These are phyloP conservation scores for Metschnikowia lachancei DNA, from an alignment of 805 yeast species.

Conservation along the genomic window DNA sequence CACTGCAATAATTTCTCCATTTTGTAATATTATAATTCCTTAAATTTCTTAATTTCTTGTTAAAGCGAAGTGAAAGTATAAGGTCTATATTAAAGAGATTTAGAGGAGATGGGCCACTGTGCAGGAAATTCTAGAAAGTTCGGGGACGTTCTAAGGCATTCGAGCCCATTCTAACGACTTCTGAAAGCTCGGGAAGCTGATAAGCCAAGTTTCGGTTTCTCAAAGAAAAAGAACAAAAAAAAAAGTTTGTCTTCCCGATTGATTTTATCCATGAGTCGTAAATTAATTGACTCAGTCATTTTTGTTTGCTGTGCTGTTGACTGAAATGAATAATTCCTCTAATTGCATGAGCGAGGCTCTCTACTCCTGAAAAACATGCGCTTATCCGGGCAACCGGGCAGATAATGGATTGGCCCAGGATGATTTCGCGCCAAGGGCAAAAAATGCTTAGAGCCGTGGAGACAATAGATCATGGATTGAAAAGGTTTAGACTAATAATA, in stretches of 20 bases:
- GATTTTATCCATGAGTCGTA: no score
- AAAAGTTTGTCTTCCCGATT: no score
- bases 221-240: no score
- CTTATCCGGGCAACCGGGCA: slow-evolving; percentile 7
- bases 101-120: slow-evolving; percentile 8
- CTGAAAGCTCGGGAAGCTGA: no score
- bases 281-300: no score
- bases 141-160: slow-evolving; percentile 7
- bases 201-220: no score
- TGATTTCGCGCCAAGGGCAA: slow-evolving; percentile 1
- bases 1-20: slow-evolving; percentile 93
- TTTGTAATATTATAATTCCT: not conserved
- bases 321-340: not conserved
- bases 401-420: not conserved
- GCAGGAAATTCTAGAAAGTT: slow-evolving; percentile 19
- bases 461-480: not conserved
- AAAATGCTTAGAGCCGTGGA: not conserved
- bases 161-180: no score
- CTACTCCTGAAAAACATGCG: slow-evolving; percentile 2
- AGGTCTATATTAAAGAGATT: not conserved
- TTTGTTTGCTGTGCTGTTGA: not conserved
- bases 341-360: slow-evolving; percentile 6
- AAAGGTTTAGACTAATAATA: no score
- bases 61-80: not conserved
- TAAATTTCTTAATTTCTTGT: not conserved